Base-by-base conservation (phyloP, 1,139 yeast genomes). In the Debaryomyces robertsiae region DNA sequence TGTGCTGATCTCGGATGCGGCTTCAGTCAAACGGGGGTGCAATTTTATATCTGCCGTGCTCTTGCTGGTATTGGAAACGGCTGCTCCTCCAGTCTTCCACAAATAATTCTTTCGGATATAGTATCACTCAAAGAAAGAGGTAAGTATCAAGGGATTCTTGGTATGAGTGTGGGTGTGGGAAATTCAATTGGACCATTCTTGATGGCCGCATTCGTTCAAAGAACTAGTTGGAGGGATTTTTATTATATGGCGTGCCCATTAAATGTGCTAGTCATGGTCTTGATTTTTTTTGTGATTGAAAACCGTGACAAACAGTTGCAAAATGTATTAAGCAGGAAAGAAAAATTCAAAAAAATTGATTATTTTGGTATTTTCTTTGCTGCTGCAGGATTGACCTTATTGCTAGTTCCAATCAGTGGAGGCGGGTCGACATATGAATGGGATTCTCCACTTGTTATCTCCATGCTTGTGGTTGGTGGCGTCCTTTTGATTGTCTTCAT, bases 171-270 rank as follows among this genome's bases (percentile, higher is more conserved):
- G 18, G 84, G 83, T 0, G 46, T 78, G 6, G 86, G 84, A 2
- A 75, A 75, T 51, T 75, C 77, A 1, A 49, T 75, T 10, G 84
- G 84, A 0, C 84, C 84, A 0, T 74, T 79, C 44, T 52, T 79
- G 13, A 75, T 77, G 57, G 71, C 80, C n/a, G 79, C 70, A 0
- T 75, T 78, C 48, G 65, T 72, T 7, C 56, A 63, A 30, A 59
- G 59, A 34, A 53, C 58, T n/a, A 52, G 67, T 30, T 80, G 85
- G 85, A 68, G 82, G 49, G 65, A 70, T 39, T 69, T 73, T 44
- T 79, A 71, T 49, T 74, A 69, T 52, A 60, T 71, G 46, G 48
- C 75, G 48, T 73, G 75, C 11, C 80, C 81, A 0, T 42, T 75
- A n/a, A 62, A 71, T 3, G 46, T 64, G 2, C 39, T 57, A 6